Percentiles rank a stretch among this genome's conserved stretches.
phyloP scores from a whole-genome alignment of 768 basidiomycete genomes.

The Rhodotorula sphaerocarpa region DNA sequence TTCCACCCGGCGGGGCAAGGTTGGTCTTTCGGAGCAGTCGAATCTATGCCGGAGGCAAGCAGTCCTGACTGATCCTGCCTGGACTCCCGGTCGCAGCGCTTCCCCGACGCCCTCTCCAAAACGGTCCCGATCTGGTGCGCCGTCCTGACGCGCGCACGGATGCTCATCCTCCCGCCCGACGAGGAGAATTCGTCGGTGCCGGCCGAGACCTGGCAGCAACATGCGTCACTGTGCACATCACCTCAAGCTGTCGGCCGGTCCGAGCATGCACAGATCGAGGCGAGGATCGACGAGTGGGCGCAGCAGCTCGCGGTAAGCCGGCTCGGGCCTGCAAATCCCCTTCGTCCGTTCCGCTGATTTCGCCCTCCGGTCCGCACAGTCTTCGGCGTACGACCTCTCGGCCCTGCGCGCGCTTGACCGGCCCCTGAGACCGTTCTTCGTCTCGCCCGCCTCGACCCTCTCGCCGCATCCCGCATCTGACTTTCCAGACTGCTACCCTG shows the following conservation, averaged over 20 bases:
- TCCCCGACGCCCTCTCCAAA: slow-evolving; percentile 88
- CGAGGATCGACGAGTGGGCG: slow-evolving; percentile 61
- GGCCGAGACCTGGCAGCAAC: slow-evolving; percentile 46
- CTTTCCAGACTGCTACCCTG: slow-evolving; percentile 51
- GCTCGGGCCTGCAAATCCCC: no score
- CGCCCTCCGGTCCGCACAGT: slow-evolving; percentile 44
- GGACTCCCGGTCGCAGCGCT: slow-evolving; percentile 47
- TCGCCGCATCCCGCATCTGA: slow-evolving; percentile 44
- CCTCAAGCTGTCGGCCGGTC: slow-evolving; percentile 45
- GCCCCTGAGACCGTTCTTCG: slow-evolving; percentile 79
- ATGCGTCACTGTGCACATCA: slow-evolving; percentile 22
- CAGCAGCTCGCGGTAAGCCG: slow-evolving; percentile 55
- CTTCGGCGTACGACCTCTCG: slow-evolving; percentile 64
- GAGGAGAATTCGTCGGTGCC: slow-evolving; percentile 43
- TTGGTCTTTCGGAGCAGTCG: no score
- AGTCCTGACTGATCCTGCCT: no score
- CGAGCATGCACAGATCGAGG: slow-evolving; percentile 73
- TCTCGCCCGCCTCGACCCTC: slow-evolving; percentile 62
- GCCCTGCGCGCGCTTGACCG: slow-evolving; percentile 44
- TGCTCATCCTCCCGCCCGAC: slow-evolving; percentile 9
- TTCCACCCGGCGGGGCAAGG: slow-evolving; percentile 82
- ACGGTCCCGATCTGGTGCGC: slow-evolving; percentile 93
- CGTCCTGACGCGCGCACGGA: slow-evolving; percentile 58
- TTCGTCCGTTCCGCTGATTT: slow-evolving; percentile 47
- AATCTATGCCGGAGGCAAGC: no score